These are phyloP conservation scores for Gentiana straminea DNA, from an alignment of 257 asterid species.

Conservation along the genomic window DNA sequence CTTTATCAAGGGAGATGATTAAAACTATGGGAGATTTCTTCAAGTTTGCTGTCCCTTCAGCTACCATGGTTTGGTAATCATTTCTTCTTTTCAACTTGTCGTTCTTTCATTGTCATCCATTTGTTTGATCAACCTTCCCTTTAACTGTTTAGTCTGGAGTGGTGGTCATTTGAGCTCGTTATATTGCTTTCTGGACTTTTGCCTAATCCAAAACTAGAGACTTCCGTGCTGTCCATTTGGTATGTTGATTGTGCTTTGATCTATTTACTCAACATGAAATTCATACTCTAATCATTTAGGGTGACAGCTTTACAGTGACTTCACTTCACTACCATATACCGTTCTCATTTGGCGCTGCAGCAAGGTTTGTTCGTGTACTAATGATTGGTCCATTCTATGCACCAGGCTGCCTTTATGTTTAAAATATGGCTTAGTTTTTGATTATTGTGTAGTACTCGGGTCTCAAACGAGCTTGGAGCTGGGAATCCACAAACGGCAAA, in stretches of 20 bases:
- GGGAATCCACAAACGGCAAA: conserved; percentile 51
- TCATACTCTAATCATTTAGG: neutral
- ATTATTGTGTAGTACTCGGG: conserved; percentile 38
- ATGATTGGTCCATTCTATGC: neutral
- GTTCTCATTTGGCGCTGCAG: conserved; percentile 62
- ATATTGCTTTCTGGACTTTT: conserved; percentile 59
- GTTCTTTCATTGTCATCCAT: neutral
- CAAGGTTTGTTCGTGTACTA: conserved; percentile 34
- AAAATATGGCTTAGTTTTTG: too few species aligned
- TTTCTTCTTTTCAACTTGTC: neutral
- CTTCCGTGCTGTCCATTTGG: conserved; percentile 75
- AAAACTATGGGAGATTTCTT: conserved; percentile 41
- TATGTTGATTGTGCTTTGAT: conserved; percentile 2
- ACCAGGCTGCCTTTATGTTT: too few species aligned
- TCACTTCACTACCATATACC: conserved; percentile 55
- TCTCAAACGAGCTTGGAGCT: conserved; percentile 73
- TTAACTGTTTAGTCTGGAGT: conserved; percentile 41
- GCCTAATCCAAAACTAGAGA: conserved; percentile 69
- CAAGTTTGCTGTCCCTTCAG: conserved; percentile 61
- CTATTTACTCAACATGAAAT: too few species aligned
- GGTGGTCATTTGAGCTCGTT: conserved; percentile 79
- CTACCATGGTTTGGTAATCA: conserved; percentile 79
- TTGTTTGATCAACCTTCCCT: neutral
- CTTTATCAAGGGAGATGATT: conserved; percentile 34
- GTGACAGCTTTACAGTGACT: conserved; percentile 48